Percentiles rank a stretch among this genome's conserved stretches.
Evolutionary conservation across 2,329 filamentous ascomycete species (phyloP).

Genomic region (Parasarocladium wereldwijsianum): DNA sequence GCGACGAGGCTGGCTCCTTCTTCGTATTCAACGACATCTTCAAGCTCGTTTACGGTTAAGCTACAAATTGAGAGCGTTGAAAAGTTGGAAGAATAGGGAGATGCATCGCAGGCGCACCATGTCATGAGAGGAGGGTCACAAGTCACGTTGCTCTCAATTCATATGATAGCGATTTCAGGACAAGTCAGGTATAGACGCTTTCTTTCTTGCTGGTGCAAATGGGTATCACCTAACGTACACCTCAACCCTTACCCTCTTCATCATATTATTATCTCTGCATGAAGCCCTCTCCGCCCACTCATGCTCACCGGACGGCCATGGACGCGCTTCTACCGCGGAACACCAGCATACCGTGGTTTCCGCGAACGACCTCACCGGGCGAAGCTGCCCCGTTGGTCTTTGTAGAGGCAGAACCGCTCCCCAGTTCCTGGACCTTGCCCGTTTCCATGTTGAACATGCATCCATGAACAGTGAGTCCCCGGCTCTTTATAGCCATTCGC

Average conservation of each 20-base stretch:
- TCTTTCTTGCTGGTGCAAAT: no score
- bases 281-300: not conserved
- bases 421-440: slow-evolving; percentile 34
- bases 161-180: no score
- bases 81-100: no score
- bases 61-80: no score
- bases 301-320: slow-evolving; percentile 15
- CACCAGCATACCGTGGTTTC: slow-evolving; percentile 35
- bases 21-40: slow-evolving; percentile 93
- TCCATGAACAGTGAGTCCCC: slow-evolving; percentile 64
- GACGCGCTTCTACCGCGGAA: slow-evolving; percentile 26
- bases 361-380: slow-evolving; percentile 24
- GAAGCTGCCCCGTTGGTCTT: slow-evolving; percentile 9
- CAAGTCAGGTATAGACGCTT: no score
- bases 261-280: no score
- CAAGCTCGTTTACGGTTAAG: slow-evolving; percentile 64
- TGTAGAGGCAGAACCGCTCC: slow-evolving; percentile 21
- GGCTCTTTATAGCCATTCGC: slow-evolving; percentile 53
- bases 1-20: slow-evolving; percentile 53
- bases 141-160: no score
- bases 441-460: slow-evolving; percentile 51
- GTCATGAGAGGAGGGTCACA: no score
- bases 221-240: no score
- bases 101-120: no score
- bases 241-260: no score